Evolutionary conservation across 1,139 yeast species (phyloP), one percentile per base, ranked within the genome.

Genomic region (Saccharomyces hybrid): DNA sequence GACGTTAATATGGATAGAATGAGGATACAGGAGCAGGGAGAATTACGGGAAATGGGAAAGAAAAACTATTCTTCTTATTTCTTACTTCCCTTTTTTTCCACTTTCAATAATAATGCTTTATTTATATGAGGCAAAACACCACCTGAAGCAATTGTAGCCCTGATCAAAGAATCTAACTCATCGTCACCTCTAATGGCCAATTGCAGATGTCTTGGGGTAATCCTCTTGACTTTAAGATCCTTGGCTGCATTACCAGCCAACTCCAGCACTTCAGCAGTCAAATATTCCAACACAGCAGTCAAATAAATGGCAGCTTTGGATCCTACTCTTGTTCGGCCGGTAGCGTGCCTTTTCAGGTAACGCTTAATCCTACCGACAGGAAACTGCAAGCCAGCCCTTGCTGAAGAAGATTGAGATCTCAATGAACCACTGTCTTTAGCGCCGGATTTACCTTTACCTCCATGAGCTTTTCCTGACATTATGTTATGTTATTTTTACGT

Each of bases 341-440:
- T 96, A 31, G 96, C 96, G 59, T 84, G 85, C 71, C 80, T 85
- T 78, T 93, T 93, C 74, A 93, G 79, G 70, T 90, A 93, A 74
- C 99, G 83, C 82, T 93, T 90, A 67, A 93, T 90, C 82, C 99
- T 89, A 53, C 99, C 99, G 38, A 95, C 99, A 50, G 99, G 99
- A 76, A 93, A 93, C 72, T 89, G 97, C 69, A 93, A 79, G 28
- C 99, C 99, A 29, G 99, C 99, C 72, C 96, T 85, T 16, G 97
- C 96, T 20, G 97, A 89, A 67, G 91, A 96, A 20, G 98, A 90
- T 65, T 89, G 83, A 60, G 88, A 76, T 73, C 87, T 82, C 57
- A 74, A 55, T 4, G 60, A 56, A 56, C 84, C 79, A 57, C 80
- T 79, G 57, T 78, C 82, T 65, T 79, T 78, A 65, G 85, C 87